Evolutionary conservation across 805 yeast genomes (phyloP).

Genomic region (Yueomyces sinensis): DNA sequence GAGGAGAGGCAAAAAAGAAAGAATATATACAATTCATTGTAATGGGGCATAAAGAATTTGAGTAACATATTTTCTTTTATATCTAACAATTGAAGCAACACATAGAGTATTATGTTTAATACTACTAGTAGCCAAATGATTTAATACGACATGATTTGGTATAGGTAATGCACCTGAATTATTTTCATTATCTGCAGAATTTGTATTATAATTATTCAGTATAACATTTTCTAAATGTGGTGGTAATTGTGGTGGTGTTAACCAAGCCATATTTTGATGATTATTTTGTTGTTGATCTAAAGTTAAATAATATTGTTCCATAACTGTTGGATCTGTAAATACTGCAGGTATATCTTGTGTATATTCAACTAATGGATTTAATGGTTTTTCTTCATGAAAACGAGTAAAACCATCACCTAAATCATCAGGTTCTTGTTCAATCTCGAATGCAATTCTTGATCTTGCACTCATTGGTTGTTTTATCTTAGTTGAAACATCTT

Average conservation of each 20-base stretch:
- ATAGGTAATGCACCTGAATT: conserved; percentile 82
- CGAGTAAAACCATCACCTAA: conserved; percentile 74
- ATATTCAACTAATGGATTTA: conserved; percentile 26
- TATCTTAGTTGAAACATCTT: not conserved
- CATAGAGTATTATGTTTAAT: conserved; percentile 89
- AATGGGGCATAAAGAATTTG: conserved; percentile 82
- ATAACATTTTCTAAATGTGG: conserved; percentile 94
- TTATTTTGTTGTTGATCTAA: conserved; percentile 54
- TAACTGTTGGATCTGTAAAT: conserved; percentile 72
- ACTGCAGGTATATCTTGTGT: conserved; percentile 68
- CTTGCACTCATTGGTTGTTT: conserved; percentile 24
- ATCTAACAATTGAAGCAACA: conserved; percentile 83
- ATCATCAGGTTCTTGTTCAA: conserved; percentile 36
- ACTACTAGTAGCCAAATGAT: conserved; percentile 90
- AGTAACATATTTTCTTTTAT: conserved; percentile 78
- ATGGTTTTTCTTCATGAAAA: conserved; percentile 49
- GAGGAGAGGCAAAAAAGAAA: no score
- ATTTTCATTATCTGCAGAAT: conserved; percentile 38
- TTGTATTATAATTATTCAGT: conserved; percentile 48
- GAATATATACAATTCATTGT: conserved; percentile 3
- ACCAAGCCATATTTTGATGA: conserved; percentile 43
- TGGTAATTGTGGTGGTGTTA: conserved; percentile 92
- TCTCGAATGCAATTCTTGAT: conserved; percentile 37
- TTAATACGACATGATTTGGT: conserved; percentile 88
- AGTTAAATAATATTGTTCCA: conserved; percentile 75